Evolutionary conservation across 2,329 filamentous ascomycete genomes (phyloP).

Genomic region (Aspergillus spinulosporus): DNA sequence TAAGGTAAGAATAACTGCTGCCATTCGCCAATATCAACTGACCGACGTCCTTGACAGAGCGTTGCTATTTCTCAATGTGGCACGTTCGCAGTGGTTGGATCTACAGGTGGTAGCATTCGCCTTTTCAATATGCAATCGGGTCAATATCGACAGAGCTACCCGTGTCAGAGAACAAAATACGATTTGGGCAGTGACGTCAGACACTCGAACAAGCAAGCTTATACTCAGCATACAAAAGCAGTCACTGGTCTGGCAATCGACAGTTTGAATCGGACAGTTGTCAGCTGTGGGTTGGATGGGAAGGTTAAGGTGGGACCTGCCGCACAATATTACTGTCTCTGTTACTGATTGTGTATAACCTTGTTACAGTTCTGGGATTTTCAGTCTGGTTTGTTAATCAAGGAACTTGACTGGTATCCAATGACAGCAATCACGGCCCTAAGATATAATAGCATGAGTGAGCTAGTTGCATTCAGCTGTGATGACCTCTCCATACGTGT

Average conservation of each 20-base stretch:
- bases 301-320: slow-evolving; percentile 68
- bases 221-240: slow-evolving; percentile 68
- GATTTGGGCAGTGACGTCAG: slow-evolving; percentile 33
- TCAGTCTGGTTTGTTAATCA: slow-evolving; percentile 71
- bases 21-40: not conserved
- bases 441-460: slow-evolving; percentile 77
- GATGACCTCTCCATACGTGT: slow-evolving; percentile 85
- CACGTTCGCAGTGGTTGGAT: slow-evolving; percentile 89
- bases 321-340: not conserved
- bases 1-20: slow-evolving; percentile 38
- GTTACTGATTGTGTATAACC: not conserved
- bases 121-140: slow-evolving; percentile 98
- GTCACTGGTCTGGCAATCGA: slow-evolving; percentile 88
- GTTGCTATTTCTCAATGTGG: slow-evolving; percentile 89
- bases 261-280: slow-evolving; percentile 78
- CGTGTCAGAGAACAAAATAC: slow-evolving; percentile 60
- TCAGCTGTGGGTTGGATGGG: slow-evolving; percentile 86
- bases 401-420: slow-evolving; percentile 80
- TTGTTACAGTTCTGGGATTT: slow-evolving; percentile 81
- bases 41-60: slow-evolving; percentile 54
- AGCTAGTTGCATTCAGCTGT: slow-evolving; percentile 84
- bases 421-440: slow-evolving; percentile 75
- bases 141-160: slow-evolving; percentile 81
- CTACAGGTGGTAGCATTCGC: slow-evolving; percentile 77
- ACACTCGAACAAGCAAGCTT: slow-evolving; percentile 26